phyloP scores from a whole-genome alignment of 2,329 filamentous ascomycete genomes.

The Conoideocrella luteorostrata region DNA sequence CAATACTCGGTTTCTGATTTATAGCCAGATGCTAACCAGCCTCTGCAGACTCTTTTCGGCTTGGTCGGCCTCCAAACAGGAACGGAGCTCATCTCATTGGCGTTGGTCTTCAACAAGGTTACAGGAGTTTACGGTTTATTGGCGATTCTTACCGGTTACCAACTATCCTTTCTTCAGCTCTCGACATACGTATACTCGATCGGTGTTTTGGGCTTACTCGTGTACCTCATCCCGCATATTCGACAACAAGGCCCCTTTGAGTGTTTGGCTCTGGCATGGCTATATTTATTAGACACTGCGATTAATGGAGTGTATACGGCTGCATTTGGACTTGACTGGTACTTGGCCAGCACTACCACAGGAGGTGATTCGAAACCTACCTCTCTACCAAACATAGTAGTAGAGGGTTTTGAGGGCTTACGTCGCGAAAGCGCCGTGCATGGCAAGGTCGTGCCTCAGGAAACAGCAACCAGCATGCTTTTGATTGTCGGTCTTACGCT shows the following conservation, averaged over 20 bases:
- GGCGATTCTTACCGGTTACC: slow-evolving; percentile 79
- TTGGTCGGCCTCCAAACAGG: slow-evolving; percentile 81
- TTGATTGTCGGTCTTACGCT: slow-evolving; percentile 69
- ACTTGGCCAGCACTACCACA: slow-evolving; percentile 57
- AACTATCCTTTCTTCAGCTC: slow-evolving; percentile 75
- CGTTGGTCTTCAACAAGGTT: slow-evolving; percentile 85
- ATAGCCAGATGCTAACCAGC: slow-evolving; percentile 9
- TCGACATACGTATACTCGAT: slow-evolving; percentile 90
- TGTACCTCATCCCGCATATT: slow-evolving; percentile 72
- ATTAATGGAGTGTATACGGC: slow-evolving; percentile 78
- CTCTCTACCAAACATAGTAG: slow-evolving; percentile 20
- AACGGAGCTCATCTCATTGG: slow-evolving; percentile 75
- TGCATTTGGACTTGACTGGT: slow-evolving; percentile 80
- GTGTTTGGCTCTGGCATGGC: slow-evolving; percentile 73
- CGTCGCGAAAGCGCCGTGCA: slow-evolving; percentile 26
- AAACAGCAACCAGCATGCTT: slow-evolving; percentile 67
- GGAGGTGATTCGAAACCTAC: slow-evolving; percentile 14
- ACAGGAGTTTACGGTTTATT: slow-evolving; percentile 87
- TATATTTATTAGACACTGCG: slow-evolving; percentile 76
- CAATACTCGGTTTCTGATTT: background rate
- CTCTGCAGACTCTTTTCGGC: slow-evolving; percentile 69
- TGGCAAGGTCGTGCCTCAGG: slow-evolving; percentile 41
- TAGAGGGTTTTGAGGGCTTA: slow-evolving; percentile 27
- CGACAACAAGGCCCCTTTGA: slow-evolving; percentile 72
- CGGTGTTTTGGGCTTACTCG: slow-evolving; percentile 58